phyloP scores from a whole-genome alignment of 2,329 filamentous ascomycete genomes.

The Cytospora schulzeri region DNA sequence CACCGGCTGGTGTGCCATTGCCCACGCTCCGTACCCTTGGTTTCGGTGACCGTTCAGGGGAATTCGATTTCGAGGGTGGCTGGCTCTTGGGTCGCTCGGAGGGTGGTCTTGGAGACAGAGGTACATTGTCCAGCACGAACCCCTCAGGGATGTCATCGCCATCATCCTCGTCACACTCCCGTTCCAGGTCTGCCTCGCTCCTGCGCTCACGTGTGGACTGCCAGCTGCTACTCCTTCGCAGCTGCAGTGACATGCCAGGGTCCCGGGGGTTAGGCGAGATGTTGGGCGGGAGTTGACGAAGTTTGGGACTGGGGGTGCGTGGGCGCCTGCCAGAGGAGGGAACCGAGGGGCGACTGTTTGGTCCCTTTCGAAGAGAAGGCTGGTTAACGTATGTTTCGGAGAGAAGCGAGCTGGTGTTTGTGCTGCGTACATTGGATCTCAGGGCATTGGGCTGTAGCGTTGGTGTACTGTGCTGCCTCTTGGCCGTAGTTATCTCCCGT shows the following conservation, averaged over 20 bases:
- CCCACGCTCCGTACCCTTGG: conserved; percentile 55
- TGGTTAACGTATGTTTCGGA: conserved; percentile 37
- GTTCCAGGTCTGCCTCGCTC: conserved; percentile 69
- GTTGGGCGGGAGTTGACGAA: conserved; percentile 35
- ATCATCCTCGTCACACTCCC: conserved; percentile 76
- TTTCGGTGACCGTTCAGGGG: conserved; percentile 54
- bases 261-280: conserved; percentile 49
- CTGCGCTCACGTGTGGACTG: conserved; percentile 68
- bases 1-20: conserved; percentile 65
- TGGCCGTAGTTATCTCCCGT: conserved; percentile 38
- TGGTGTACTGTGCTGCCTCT: conserved; percentile 47
- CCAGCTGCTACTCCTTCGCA: conserved; percentile 71
- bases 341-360: conserved; percentile 42
- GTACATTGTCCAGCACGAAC: conserved; percentile 78
- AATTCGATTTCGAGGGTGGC: conserved; percentile 55
- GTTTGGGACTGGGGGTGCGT: conserved; percentile 51
- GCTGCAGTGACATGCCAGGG: conserved; percentile 42
- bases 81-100: conserved; percentile 58
- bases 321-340: conserved; percentile 47
- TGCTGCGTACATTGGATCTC: conserved; percentile 53
- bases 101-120: conserved; percentile 71
- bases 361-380: conserved; percentile 34
- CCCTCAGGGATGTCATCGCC: conserved; percentile 79
- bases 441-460: conserved; percentile 50
- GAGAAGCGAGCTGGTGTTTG: conserved; percentile 43